These are phyloP conservation scores for Artemisia tridentata DNA, from an alignment of 129 eudicot genomes.

Conservation along the genomic window DNA sequence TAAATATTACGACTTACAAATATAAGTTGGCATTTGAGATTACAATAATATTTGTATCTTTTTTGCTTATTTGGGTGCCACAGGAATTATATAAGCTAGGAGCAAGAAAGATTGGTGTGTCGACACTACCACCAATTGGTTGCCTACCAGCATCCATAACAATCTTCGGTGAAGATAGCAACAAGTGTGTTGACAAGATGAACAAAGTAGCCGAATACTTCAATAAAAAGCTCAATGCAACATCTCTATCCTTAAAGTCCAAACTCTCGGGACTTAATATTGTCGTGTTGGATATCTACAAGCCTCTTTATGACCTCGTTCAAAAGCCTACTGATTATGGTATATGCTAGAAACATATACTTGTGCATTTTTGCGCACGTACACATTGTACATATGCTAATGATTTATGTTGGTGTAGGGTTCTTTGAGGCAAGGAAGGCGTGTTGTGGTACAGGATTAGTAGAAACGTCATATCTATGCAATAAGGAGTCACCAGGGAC, in stretches of 20 bases:
- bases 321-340: slow-evolving; percentile 69
- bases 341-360: slow-evolving; percentile 16
- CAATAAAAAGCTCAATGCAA: slow-evolving; percentile 68
- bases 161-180: slow-evolving; percentile 64
- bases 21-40: neutral
- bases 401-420: slow-evolving; percentile 42
- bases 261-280: slow-evolving; percentile 64
- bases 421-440: slow-evolving; percentile 90
- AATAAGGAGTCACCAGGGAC: slow-evolving; percentile 75
- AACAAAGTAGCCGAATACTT: slow-evolving; percentile 62
- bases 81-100: slow-evolving; percentile 74
- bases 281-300: slow-evolving; percentile 74
- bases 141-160: slow-evolving; percentile 91
- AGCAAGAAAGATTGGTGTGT: slow-evolving; percentile 86
- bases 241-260: slow-evolving; percentile 47
- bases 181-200: slow-evolving; percentile 59
- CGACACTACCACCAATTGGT: slow-evolving; percentile 91
- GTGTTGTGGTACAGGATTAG: slow-evolving; percentile 87
- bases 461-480: slow-evolving; percentile 77
- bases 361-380: neutral
- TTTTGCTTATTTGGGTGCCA: neutral
- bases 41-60: neutral
- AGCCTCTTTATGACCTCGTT: slow-evolving; percentile 67
- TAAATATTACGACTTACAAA: too few species aligned
- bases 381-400: neutral